These are phyloP conservation scores for Xylariomycetidae sp. DNA, from an alignment of 2,329 filamentous ascomycete species.

Conservation along the genomic window DNA sequence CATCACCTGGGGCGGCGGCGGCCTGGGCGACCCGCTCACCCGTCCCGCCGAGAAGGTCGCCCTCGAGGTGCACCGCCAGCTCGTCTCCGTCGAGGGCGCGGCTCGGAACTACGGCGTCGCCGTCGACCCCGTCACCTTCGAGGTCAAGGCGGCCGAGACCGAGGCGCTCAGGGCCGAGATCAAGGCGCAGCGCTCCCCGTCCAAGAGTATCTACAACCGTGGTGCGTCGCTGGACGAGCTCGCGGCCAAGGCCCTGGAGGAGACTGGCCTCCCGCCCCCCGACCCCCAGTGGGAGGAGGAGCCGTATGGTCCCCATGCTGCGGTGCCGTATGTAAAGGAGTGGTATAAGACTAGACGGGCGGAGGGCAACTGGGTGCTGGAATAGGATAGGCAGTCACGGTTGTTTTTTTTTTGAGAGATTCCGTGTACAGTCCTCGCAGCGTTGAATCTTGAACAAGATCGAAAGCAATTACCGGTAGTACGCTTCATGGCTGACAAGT, in stretches of 20 bases:
- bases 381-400: conserved; percentile 4
- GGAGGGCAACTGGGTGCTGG: conserved; percentile 17
- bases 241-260: conserved; percentile 27
- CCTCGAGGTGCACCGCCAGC: conserved; percentile 36
- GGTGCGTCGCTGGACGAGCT: conserved; percentile 36
- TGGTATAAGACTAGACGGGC: conserved; percentile 35
- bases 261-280: conserved; percentile 37
- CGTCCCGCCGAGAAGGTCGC: conserved; percentile 37
- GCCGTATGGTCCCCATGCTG: conserved; percentile 39
- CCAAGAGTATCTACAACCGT: conserved; percentile 30
- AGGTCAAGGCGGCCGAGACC: conserved; percentile 31
- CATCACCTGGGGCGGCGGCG: conserved; percentile 44
- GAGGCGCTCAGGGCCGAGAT: conserved; percentile 28
- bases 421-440: no score
- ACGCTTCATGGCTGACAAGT: no score
- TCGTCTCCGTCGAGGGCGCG: conserved; percentile 37
- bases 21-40: conserved; percentile 39
- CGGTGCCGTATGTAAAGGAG: conserved; percentile 34
- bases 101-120: conserved; percentile 38
- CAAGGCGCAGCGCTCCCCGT: conserved; percentile 14
- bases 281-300: conserved; percentile 36
- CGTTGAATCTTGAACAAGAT: no score
- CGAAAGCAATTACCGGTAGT: no score
- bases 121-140: conserved; percentile 28
- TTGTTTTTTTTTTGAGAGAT: no score